Base-by-base conservation (phyloP, 805 yeast genomes). In the Metschnikowia sp. region DNA sequence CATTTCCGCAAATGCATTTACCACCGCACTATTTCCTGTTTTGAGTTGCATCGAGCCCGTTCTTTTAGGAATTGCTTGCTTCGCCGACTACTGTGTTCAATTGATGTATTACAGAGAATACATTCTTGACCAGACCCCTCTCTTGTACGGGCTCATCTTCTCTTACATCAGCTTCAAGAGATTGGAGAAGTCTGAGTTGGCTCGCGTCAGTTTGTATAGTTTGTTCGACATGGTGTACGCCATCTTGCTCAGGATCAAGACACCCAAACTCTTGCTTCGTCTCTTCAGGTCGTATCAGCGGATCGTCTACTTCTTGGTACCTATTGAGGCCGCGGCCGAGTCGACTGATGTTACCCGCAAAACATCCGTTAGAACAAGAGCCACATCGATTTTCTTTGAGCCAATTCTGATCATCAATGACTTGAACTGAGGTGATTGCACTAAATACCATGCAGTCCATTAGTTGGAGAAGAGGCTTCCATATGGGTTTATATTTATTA, bases 351-450 rank as follows among this genome's bases (percentile, higher is more conserved):
- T 41, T 18, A 50, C 53, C n/a, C 47, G 49, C 5, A 41, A 36
- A 36, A 45, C 48, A 10, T 48, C 56, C 15, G 43, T 41, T 31
- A 42, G 47, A n/a, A 48, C 56, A 13, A 39, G 52, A 30, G 54
- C 54, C 11, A 50, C 56, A 3, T 48, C 56, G 10, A 41, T 48
- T 28, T 41, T 47, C 41, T 53, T 51, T 30, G 55, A 53, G 45
- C 47, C 53, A 10, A 46, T 52, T 15, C 52, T 49, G 49, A 47
- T 53, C 39, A 48, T 53, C 39, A 51, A 51, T 39, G 56, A 53
- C 38, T 42, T 53, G 33, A 43, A 45, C 30, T 51, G 40, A 44
- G 31, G 29, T 36, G 10, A 19, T 13, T 34, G 36, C 15, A 13
- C 7, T 34, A 15, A 5, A 10, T 10, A 10, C 30, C 8, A 9